These are phyloP conservation scores for Eucommia ulmoides DNA, from an alignment of 257 asterid genomes.

Conservation along the genomic window DNA sequence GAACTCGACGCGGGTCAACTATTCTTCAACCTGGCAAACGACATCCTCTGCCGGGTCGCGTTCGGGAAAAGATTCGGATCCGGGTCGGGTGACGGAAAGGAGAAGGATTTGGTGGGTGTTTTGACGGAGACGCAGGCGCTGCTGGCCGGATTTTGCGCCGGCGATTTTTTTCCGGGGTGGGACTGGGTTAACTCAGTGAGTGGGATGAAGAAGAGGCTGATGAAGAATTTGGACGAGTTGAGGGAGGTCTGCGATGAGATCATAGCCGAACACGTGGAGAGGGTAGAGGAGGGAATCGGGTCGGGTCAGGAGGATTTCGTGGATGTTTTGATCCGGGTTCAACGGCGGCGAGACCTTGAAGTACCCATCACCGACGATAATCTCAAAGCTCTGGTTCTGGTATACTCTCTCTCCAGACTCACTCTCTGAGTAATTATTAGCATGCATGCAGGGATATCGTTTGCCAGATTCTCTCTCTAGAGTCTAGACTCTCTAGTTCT, in stretches of 20 bases:
- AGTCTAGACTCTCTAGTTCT: too few relatives aligned
- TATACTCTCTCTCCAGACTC: too few relatives aligned
- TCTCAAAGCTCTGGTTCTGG: slow-evolving; percentile 34
- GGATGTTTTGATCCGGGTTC: slow-evolving; percentile 24
- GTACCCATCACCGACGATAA: slow-evolving; percentile 28
- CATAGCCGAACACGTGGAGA: slow-evolving; percentile 15
- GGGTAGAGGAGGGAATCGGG: background rate
- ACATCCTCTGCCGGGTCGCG: slow-evolving; percentile 24
- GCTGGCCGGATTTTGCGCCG: slow-evolving; percentile 24
- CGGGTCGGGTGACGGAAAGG: background rate
- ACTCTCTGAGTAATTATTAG: too few relatives aligned
- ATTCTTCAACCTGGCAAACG: slow-evolving; percentile 20
- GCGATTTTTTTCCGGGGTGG: slow-evolving; percentile 26
- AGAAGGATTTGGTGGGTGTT: slow-evolving; percentile 20
- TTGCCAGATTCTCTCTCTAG: too few relatives aligned
- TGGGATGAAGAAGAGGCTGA: slow-evolving; percentile 25
- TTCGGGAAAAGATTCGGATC: slow-evolving; percentile 23
- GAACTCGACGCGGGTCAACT: slow-evolving; percentile 20
- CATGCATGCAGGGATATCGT: too few relatives aligned
- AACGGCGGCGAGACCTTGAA: slow-evolving; percentile 21
- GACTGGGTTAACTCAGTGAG: slow-evolving; percentile 25
- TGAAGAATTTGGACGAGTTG: slow-evolving; percentile 22
- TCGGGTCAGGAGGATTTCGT: slow-evolving; percentile 19
- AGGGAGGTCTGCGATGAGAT: slow-evolving; percentile 25
- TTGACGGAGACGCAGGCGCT: slow-evolving; percentile 25